Base-by-base conservation (phyloP, 345 rosid species). In the Punica granatum region DNA sequence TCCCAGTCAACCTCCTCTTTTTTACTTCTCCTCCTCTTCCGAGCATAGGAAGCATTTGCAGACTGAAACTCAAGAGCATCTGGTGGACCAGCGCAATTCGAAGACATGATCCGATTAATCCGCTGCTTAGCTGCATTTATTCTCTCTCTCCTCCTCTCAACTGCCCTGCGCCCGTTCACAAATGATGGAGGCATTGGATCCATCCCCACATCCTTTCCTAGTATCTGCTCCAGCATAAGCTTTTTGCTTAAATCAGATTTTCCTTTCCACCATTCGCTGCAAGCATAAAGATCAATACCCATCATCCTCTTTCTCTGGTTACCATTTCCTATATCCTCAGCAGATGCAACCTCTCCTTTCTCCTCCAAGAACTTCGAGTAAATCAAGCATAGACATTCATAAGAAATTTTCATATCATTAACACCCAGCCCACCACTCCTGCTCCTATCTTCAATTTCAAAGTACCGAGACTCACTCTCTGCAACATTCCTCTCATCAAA, bases 221-320 rank as follows among this genome's bases (percentile, higher is more conserved):
- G 62, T 71, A 90, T 71, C 64, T 87, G 77, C 82, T 84, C 76
- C 11, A 90, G 76, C 72, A 84, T n/a, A 75, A 87, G 84, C 76
- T 80, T 87, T 75, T 84, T 84, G 73, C 96, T 83, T 75, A 90
- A 67, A 54, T 72, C 77, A 0, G 92, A 90, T 69, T 82, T 84
- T 37, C 96, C 98, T 62, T 69, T 79, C 98, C 98, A 90, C 94
- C 96, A 90, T 64, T 84, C 87, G 61, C 61, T 70, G 67, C 67
- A 65, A n/a, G 68, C 69, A 19, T 60, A 36, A 37, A 74, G 67
- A 51, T 72, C 77, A 2, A 73, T 53, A 11, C 65, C 75, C 43
- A 21, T 64, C 53, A 67, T 72, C 14, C 66, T 46, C 66, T 61
- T 70, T 21, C 60, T 71, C 49, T 68, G 32, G 25, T 23, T 28